Evolutionary conservation across 345 rosid genomes (phyloP), one percentile per base, ranked within the genome.

Genomic region (Cardamine occulta): DNA sequence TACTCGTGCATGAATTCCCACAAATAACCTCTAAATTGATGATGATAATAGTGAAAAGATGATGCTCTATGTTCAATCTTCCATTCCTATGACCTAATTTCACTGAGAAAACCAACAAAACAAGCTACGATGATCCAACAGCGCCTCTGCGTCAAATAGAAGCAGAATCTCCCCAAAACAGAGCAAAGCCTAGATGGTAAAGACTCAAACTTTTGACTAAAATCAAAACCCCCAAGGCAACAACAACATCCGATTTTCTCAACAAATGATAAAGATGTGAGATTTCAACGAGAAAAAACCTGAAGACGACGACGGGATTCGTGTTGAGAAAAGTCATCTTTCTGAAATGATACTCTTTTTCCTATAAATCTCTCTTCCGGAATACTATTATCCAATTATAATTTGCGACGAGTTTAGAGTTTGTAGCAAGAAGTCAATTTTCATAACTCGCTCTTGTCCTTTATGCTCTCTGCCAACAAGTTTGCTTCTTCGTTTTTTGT

Each of bases 231-330:
- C 35, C 8, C 35, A 7, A 32, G 35, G 35, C 35, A 32, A 32
- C 35, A 28, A 45, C 45, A 3, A 14, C 7, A 49, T 13, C n/a
- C 48, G 3, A 44, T 42, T 42, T 42, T 42, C n/a, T 17, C 40
- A 57, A 62, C 51, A 40, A 15, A 12, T 55, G 39, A 37, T 10
- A 19, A 37, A 32, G 10, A 60, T 14, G 29, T 0, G 29, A 10
- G 6, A 34, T 39, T 12, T 39, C 5, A 32, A 17, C 1, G 1
- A 39, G 13, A 11, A 11, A 35, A 7, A 18, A 61, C 29, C 48
- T 32, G 77, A 89, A 90, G 66, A 90, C 87, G 26, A 89, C 86
- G 31, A 85, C 92, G 0, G 92, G 92, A 52, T 32, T 32, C 35
- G 35, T 8, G 1, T 32, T 32, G 35, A 32, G 0, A 35, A 35